Conservation (phyloP, 768 basidiomycete species). For the Rubroboletus satanas region DNA sequence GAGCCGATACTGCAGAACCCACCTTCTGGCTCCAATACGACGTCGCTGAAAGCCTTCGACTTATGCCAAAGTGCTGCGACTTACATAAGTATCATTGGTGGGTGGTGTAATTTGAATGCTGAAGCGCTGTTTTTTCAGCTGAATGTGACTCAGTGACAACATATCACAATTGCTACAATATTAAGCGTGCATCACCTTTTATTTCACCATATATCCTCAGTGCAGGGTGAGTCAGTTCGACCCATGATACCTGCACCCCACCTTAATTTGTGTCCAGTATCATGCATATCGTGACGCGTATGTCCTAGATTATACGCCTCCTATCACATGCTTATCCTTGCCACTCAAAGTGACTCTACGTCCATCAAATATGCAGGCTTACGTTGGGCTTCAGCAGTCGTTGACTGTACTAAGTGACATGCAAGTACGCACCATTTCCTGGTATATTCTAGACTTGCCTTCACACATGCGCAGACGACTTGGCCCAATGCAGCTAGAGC, state of each 20-base stretch:
- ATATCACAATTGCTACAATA: slow-evolving; percentile 57
- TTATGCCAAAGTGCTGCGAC: slow-evolving; percentile 70
- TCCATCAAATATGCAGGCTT: slow-evolving; percentile 68
- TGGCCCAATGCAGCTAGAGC: slow-evolving; percentile 72
- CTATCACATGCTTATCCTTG: slow-evolving; percentile 10
- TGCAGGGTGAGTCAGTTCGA: slow-evolving; percentile 53
- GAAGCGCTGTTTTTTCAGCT: background rate
- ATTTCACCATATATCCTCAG: slow-evolving; percentile 65
- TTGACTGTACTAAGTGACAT: slow-evolving; percentile 62
- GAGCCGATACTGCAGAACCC: slow-evolving; percentile 46
- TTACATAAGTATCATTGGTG: slow-evolving; percentile 65
- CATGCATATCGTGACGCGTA: slow-evolving; percentile 75
- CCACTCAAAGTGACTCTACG: slow-evolving; percentile 55
- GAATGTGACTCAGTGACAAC: slow-evolving; percentile 40
- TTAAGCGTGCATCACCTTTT: slow-evolving; percentile 61
- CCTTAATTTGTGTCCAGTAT: slow-evolving; percentile 43
- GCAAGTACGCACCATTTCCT: slow-evolving; percentile 43
- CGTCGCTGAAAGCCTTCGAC: slow-evolving; percentile 67
- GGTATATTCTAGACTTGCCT: slow-evolving; percentile 3
- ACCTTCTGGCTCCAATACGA: slow-evolving; percentile 34
- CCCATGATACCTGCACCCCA: background rate
- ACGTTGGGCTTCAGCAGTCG: slow-evolving; percentile 60
- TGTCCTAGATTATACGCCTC: slow-evolving; percentile 21
- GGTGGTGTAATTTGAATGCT: slow-evolving; percentile 6
- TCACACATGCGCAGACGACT: slow-evolving; percentile 41